A percentile compares a stretch with the other conserved stretches of the same genome.
Conservation (phyloP, 1,284 basidiomycete genomes). For the Waitea zeae region DNA sequence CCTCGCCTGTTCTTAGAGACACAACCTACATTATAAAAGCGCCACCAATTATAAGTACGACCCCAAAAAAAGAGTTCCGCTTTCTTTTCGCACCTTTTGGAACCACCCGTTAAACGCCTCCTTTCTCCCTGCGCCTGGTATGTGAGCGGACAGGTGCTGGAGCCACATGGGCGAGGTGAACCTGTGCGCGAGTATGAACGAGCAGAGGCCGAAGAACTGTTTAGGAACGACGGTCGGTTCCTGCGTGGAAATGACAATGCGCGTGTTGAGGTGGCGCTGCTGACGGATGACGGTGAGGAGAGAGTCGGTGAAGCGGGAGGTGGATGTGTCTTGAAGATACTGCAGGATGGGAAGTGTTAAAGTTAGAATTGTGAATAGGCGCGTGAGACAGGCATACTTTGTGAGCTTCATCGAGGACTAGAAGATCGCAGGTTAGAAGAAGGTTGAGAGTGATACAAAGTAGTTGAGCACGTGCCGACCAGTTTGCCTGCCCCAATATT, state of each 20-base stretch:
- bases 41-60: no score
- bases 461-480: constrained; percentile 13
- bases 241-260: constrained; percentile 58
- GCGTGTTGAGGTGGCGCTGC: constrained; percentile 55
- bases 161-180: constrained; percentile 65
- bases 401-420: constrained; percentile 61
- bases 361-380: neutral
- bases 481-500: constrained; percentile 48
- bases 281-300: constrained; percentile 44
- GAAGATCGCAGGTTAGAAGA: no score
- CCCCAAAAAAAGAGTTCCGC: no score
- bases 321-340: constrained; percentile 25
- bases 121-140: constrained; percentile 38
- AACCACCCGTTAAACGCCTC: constrained; percentile 32
- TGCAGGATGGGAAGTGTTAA: constrained; percentile 25
- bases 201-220: constrained; percentile 49
- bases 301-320: constrained; percentile 36
- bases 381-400: constrained; percentile 25
- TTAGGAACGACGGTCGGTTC: constrained; percentile 59
- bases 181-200: constrained; percentile 43
- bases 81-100: constrained; percentile 21
- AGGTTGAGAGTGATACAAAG: no score
- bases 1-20: constrained; percentile 41
- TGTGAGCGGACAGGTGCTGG: constrained; percentile 46
- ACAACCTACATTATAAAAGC: neutral